These are phyloP conservation scores for Candida glaebosa DNA, from an alignment of 805 yeast genomes.

Conservation along the genomic window DNA sequence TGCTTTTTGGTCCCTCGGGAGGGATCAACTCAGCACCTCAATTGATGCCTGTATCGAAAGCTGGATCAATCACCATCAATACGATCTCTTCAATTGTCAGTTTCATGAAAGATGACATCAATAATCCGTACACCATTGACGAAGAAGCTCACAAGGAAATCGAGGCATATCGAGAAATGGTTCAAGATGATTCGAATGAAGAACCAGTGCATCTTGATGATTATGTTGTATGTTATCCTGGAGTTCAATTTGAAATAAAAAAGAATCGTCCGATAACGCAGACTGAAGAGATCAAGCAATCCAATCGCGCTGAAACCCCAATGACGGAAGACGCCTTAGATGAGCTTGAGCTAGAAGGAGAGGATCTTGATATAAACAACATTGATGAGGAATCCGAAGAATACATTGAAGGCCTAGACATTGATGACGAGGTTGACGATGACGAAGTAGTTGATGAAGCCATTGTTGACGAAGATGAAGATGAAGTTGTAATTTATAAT, in stretches of 20 bases:
- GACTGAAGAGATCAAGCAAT: constrained; percentile 7
- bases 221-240: constrained; percentile 35
- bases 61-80: constrained; percentile 28
- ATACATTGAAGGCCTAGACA: constrained; percentile 16
- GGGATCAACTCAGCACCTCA: constrained; percentile 69
- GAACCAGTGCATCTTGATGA: constrained; percentile 16
- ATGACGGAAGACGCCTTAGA: constrained; percentile 8
- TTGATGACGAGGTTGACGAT: constrained; percentile 11
- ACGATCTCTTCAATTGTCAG: constrained; percentile 56
- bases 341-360: constrained; percentile 15
- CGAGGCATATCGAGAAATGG: constrained; percentile 18
- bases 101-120: constrained; percentile 66
- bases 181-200: constrained; percentile 8
- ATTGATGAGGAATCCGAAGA: constrained; percentile 19
- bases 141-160: constrained; percentile 52
- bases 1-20: constrained; percentile 81
- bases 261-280: constrained; percentile 11
- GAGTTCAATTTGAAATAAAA: constrained; percentile 15
- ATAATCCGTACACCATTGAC: constrained; percentile 59
- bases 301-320: constrained; percentile 1
- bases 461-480: constrained; percentile 10
- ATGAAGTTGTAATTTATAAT: constrained; percentile 1
- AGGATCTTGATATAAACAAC: constrained; percentile 21
- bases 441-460: constrained; percentile 14
- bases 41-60: constrained; percentile 17